Evolutionary conservation across 768 basidiomycete genomes (phyloP).

Genomic region (Leccinum ochraceum): DNA sequence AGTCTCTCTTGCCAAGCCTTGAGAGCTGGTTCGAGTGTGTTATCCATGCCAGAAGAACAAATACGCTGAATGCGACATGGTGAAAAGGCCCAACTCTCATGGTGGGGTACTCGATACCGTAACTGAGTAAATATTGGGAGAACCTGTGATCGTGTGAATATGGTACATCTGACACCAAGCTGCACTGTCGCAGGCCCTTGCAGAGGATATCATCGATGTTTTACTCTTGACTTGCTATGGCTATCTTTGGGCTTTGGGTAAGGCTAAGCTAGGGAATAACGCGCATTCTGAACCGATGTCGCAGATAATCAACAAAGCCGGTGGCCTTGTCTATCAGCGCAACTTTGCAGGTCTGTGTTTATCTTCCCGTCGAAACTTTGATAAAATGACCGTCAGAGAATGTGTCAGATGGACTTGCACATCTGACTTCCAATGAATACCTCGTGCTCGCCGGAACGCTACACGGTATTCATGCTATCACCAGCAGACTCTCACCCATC

Average conservation of each 20-base stretch:
- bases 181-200: not conserved
- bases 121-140: not conserved
- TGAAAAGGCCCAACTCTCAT: slow-evolving; percentile 20
- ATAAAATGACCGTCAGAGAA: slow-evolving; percentile 1
- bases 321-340: slow-evolving; percentile 92
- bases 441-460: slow-evolving; percentile 95
- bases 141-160: slow-evolving; percentile 16
- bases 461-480: slow-evolving; percentile 99
- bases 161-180: not conserved
- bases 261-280: slow-evolving; percentile 17
- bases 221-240: slow-evolving; percentile 46
- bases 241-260: slow-evolving; percentile 84
- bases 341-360: slow-evolving; percentile 76
- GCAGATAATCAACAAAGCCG: slow-evolving; percentile 97
- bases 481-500: slow-evolving; percentile 83
- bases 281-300: slow-evolving; percentile 11
- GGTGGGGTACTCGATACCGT: too few species aligned
- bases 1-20: slow-evolving; percentile 38
- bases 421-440: slow-evolving; percentile 90
- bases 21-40: slow-evolving; percentile 30
- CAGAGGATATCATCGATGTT: not conserved
- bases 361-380: not conserved
- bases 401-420: slow-evolving; percentile 80
- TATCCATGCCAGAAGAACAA: slow-evolving; percentile 24
- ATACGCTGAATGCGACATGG: slow-evolving; percentile 8